These are phyloP conservation scores for Pseudocercospora macadamiae DNA, from an alignment of 2,329 filamentous ascomycete species.

Conservation along the genomic window DNA sequence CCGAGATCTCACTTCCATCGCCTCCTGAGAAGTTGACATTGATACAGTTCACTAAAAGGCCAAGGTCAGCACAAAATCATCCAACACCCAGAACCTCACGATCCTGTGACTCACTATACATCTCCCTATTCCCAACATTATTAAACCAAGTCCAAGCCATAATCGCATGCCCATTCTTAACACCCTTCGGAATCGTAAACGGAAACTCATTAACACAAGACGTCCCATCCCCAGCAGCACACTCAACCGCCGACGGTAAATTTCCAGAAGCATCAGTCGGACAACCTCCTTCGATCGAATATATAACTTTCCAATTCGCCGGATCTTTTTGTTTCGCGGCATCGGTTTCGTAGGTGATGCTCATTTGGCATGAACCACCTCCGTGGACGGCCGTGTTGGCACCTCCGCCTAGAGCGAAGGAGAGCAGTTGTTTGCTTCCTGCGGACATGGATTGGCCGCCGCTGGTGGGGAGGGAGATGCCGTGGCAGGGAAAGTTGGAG, in stretches of 20 bases:
- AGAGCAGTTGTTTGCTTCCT: conserved; percentile 64
- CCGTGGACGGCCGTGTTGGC: conserved; percentile 77
- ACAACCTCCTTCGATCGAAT: conserved; percentile 85
- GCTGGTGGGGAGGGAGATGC: conserved; percentile 50
- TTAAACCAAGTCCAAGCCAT: conserved; percentile 97
- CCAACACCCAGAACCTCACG: no score
- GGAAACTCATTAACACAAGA: conserved; percentile 59
- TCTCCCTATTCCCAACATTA: conserved; percentile 86
- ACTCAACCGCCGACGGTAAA: conserved; percentile 24
- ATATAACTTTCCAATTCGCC: conserved; percentile 83
- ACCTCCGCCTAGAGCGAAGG: conserved; percentile 55
- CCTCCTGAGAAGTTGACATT: conserved; percentile 66
- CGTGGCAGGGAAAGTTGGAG: conserved; percentile 82
- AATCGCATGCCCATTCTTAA: conserved; percentile 75
- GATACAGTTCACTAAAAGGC: conserved; percentile 97
- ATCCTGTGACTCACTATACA: no score
- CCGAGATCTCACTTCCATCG: conserved; percentile 59
- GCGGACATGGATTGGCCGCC: conserved; percentile 61
- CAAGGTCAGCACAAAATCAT: no score
- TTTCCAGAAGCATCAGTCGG: conserved; percentile 66
- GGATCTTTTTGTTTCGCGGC: conserved; percentile 59
- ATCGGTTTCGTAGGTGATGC: conserved; percentile 75
- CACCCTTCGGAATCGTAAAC: conserved; percentile 70
- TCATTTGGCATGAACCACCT: conserved; percentile 89
- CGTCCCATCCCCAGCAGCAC: conserved; percentile 13